These are phyloP conservation scores for Morella rubra DNA, from an alignment of 306 rosid species.

Conservation along the genomic window DNA sequence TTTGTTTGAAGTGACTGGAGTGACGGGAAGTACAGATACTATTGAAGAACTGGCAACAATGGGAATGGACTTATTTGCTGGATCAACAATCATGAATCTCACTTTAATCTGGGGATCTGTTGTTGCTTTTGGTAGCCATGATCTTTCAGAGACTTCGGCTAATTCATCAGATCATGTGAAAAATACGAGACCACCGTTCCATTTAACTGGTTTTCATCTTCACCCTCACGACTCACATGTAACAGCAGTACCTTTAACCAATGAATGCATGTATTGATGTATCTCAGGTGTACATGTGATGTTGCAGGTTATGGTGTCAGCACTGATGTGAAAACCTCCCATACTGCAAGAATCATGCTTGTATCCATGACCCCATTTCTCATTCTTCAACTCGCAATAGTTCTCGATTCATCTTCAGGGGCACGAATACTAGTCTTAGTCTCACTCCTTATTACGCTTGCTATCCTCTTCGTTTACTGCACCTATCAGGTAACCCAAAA, in stretches of 20 bases:
- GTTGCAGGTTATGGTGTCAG: slow-evolving; percentile 37
- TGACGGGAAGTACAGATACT: slow-evolving; percentile 24
- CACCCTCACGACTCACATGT: too few species aligned
- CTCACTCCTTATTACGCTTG: slow-evolving; percentile 24
- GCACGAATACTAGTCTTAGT: slow-evolving; percentile 24
- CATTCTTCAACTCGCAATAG: slow-evolving; percentile 33
- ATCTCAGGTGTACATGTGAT: background rate
- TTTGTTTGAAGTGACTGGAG: slow-evolving; percentile 28
- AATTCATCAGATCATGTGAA: slow-evolving; percentile 2
- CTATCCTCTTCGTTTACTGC: slow-evolving; percentile 23
- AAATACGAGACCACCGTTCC: slow-evolving; percentile 18
- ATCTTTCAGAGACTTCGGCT: slow-evolving; percentile 26
- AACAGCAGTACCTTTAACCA: too few species aligned
- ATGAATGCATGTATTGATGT: background rate
- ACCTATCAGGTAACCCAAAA: slow-evolving; percentile 31
- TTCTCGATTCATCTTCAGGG: slow-evolving; percentile 19
- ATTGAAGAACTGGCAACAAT: slow-evolving; percentile 18
- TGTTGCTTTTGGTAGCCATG: slow-evolving; percentile 36
- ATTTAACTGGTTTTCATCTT: slow-evolving; percentile 20
- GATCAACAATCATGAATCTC: slow-evolving; percentile 37
- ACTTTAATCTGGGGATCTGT: slow-evolving; percentile 38
- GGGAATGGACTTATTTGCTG: slow-evolving; percentile 35
- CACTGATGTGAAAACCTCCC: slow-evolving; percentile 26
- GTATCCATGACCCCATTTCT: slow-evolving; percentile 38
- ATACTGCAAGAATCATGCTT: slow-evolving; percentile 36